Evolutionary conservation across 2,329 filamentous ascomycete genomes (phyloP).

Genomic region (Geosmithia putterillii): DNA sequence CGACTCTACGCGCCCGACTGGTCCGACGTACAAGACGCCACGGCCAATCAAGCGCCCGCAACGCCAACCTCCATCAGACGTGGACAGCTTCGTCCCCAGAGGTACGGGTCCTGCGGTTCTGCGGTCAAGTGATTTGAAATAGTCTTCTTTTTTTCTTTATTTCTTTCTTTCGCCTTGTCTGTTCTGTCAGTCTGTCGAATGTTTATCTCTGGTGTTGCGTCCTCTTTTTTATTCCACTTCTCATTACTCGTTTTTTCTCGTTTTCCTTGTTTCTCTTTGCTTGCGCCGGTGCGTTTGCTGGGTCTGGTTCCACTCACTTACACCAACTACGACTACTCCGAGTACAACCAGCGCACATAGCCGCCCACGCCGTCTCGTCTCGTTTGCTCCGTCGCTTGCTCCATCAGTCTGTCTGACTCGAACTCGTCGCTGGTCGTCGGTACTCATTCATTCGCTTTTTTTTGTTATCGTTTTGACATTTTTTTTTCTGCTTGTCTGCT

Average conservation of each 20-base stretch:
- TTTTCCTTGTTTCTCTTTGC: background rate
- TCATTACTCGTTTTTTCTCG: background rate
- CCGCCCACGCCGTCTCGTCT: background rate
- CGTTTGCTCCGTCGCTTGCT: background rate
- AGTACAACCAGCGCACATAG: background rate
- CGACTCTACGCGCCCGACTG: constrained; percentile 4
- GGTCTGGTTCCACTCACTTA: constrained; percentile 1
- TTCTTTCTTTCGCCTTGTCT: no score
- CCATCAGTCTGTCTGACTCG: background rate
- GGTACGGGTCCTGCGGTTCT: no score
- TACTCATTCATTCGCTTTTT: no score
- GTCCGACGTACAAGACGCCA: background rate
- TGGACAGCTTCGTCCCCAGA: background rate
- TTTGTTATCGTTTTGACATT: constrained; percentile 1
- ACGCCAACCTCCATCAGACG: constrained; percentile 4
- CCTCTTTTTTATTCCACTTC: background rate
- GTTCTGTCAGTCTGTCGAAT: no score
- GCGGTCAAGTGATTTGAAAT: background rate
- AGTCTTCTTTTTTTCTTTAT: background rate
- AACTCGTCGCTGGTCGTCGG: constrained; percentile 2
- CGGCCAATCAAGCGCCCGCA: constrained; percentile 1
- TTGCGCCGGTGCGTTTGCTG: background rate
- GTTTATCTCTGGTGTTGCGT: no score
- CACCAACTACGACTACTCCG: background rate
- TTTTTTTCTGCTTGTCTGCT: background rate